phyloP scores from a whole-genome alignment of 208 protist genomes.

The Phytomonas sp. region DNA sequence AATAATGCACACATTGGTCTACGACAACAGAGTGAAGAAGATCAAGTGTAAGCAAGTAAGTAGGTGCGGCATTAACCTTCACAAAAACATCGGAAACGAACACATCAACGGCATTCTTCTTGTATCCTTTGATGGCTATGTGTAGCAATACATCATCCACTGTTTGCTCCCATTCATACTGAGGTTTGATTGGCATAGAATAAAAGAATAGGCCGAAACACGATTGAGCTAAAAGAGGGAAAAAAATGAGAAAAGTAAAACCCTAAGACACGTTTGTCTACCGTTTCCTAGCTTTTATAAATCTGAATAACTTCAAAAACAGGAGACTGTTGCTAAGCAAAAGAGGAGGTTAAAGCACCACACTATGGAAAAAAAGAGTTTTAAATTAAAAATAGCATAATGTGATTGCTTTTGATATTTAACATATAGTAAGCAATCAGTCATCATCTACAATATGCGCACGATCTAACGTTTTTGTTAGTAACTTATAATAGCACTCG shows the following conservation, averaged over 20 bases:
- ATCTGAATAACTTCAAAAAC: not conserved
- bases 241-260: constrained; percentile 7
- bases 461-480: not conserved
- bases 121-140: constrained; percentile 68
- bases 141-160: constrained; percentile 57
- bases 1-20: constrained; percentile 43
- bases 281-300: not conserved
- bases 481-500: not conserved
- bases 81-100: constrained; percentile 74
- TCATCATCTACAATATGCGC: not conserved
- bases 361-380: not conserved
- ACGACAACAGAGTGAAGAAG: constrained; percentile 65
- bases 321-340: not conserved
- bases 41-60: constrained; percentile 83
- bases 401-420: not conserved
- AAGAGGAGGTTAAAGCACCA: not conserved
- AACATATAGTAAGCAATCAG: not conserved
- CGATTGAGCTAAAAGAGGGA: constrained; percentile 12
- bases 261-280: not conserved
- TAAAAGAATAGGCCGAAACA: not conserved
- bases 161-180: constrained; percentile 86
- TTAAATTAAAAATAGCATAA: not conserved
- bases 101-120: constrained; percentile 79
- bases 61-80: constrained; percentile 80
- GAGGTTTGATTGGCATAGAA: constrained; percentile 75